Evolutionary conservation across 768 basidiomycete species (phyloP).

Genomic region (Coprinopsis strossmayeri): DNA sequence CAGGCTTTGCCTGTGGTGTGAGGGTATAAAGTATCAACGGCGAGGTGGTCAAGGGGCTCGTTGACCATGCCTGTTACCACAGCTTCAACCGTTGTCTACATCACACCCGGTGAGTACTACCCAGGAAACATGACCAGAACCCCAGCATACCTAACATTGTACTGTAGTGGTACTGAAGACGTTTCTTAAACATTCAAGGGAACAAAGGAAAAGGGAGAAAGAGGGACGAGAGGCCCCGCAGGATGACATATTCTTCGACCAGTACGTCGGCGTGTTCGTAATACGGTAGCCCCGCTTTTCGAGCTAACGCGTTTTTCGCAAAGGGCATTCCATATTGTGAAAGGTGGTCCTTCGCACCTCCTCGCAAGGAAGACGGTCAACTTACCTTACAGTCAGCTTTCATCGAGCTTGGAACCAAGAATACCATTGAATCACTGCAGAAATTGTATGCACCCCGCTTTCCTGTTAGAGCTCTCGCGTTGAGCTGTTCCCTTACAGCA

Average conservation of each 20-base stretch:
- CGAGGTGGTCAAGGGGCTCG: background rate
- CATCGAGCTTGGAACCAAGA: conserved; percentile 54
- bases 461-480: background rate
- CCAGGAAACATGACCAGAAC: background rate
- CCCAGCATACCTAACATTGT: background rate
- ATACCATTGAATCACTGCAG: conserved; percentile 70
- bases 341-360: conserved; percentile 16
- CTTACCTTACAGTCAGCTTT: conserved; percentile 36
- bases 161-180: conserved; percentile 46
- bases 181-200: conserved; percentile 40
- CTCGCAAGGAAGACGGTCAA: background rate
- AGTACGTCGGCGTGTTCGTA: conserved; percentile 30
- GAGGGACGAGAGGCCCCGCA: conserved; percentile 38
- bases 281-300: background rate
- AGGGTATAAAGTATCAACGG: no score
- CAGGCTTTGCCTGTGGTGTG: no score
- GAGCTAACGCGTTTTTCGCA: background rate
- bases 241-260: conserved; percentile 63
- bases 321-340: conserved; percentile 67
- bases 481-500: conserved; percentile 24
- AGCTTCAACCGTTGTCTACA: conserved; percentile 45
- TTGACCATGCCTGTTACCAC: conserved; percentile 45
- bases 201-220: conserved; percentile 26
- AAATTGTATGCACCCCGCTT: conserved; percentile 37
- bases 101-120: conserved; percentile 38